Evolutionary conservation across 148 eudicot species (phyloP).

Genomic region (Talinum fruticosum): DNA sequence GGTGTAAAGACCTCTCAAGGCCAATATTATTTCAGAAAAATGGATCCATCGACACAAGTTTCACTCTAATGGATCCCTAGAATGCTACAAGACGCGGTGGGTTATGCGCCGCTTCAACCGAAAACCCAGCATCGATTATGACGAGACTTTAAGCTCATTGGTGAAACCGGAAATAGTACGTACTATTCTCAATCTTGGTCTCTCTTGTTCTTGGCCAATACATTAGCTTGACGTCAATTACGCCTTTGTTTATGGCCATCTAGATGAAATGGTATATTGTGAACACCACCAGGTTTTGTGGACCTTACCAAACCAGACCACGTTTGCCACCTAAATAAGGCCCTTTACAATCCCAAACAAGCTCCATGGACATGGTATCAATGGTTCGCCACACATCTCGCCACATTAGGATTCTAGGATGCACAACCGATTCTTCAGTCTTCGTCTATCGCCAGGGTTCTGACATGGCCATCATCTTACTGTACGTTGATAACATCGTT

Average conservation of each 20-base stretch:
- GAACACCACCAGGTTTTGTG: not conserved
- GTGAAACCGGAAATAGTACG: constrained; percentile 3
- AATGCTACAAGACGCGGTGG: not conserved
- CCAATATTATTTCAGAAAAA: not conserved
- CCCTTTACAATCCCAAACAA: not conserved
- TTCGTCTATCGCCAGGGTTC: not conserved
- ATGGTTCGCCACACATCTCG: not conserved
- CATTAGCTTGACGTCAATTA: not conserved
- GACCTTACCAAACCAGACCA: not conserved
- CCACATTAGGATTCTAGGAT: not conserved
- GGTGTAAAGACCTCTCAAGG: not conserved
- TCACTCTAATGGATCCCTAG: not conserved
- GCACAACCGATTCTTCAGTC: not conserved
- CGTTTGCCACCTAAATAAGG: not conserved
- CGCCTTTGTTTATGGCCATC: not conserved
- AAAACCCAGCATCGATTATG: not conserved
- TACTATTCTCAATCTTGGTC: not conserved
- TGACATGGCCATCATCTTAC: not conserved
- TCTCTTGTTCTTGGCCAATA: not conserved
- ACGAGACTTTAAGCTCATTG: constrained; percentile 1
- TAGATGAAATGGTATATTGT: not conserved
- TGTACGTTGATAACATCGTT: not conserved
- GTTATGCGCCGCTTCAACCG: not conserved
- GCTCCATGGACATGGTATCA: not conserved
- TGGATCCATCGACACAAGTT: not conserved